Evolutionary conservation across 2,329 filamentous ascomycete genomes (phyloP).

Genomic region (Phialemoniopsis sp.): DNA sequence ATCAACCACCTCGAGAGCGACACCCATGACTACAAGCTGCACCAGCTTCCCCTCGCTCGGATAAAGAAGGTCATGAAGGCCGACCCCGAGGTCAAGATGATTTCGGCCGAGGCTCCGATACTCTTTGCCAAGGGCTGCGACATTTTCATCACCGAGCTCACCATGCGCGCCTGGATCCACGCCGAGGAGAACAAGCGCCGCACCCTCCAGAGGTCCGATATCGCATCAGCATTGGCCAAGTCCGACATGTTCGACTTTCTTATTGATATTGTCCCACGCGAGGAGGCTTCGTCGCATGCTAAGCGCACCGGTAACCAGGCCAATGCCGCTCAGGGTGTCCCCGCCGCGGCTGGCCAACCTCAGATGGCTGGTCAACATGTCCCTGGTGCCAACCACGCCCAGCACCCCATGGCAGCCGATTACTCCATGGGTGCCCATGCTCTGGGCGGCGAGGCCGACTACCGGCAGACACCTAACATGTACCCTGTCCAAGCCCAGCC

Average conservation of each 20-base stretch:
- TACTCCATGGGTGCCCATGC: slow-evolving; percentile 58
- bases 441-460: slow-evolving; percentile 69
- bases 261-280: slow-evolving; percentile 95
- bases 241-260: slow-evolving; percentile 99
- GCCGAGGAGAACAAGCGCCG: slow-evolving; percentile 98
- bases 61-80: slow-evolving; percentile 99
- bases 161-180: slow-evolving; percentile 99
- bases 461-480: slow-evolving; percentile 75
- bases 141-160: slow-evolving; percentile 98
- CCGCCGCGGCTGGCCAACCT: slow-evolving; percentile 44
- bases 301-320: slow-evolving; percentile 65
- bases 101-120: slow-evolving; percentile 95
- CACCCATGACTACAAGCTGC: slow-evolving; percentile 96
- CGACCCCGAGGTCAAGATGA: slow-evolving; percentile 99
- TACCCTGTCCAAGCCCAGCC: slow-evolving; percentile 77
- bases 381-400: slow-evolving; percentile 51
- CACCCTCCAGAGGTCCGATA: slow-evolving; percentile 92
- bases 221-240: slow-evolving; percentile 91
- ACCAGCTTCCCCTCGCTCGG: slow-evolving; percentile 91
- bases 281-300: slow-evolving; percentile 82
- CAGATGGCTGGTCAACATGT: slow-evolving; percentile 51
- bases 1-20: slow-evolving; percentile 94
- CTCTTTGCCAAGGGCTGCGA: slow-evolving; percentile 98
- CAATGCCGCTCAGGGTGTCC: slow-evolving; percentile 33
- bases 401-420: slow-evolving; percentile 55